Evolutionary conservation across 768 basidiomycete species (phyloP), one percentile per base, ranked within the genome.

Genomic region (Hebeloma cylindrosporum): DNA sequence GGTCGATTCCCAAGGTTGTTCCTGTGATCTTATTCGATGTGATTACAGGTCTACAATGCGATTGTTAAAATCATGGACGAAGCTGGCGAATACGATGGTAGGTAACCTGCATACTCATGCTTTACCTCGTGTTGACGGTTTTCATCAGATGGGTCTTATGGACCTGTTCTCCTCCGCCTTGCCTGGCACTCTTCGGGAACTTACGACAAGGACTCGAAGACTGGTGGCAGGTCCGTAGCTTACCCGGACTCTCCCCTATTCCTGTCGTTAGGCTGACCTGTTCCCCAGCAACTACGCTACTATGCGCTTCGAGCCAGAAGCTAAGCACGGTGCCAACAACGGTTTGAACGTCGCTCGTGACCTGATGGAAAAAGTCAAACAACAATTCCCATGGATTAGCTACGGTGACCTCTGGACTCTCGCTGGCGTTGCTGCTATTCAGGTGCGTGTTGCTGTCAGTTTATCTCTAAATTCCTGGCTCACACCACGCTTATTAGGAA

Each of bases 341-440:
- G 93, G 93, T 20, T 74, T 95, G 43, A 67, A 85, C 48, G 61
- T 92, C 43, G 94, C 92, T 29, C 88, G 95, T 45, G 74, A 65
- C 4, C 64, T 89, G 47, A 84, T 97, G 80, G 89, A 96, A 60
- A 77, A 86, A 45, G 65, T 97, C 61, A 94, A 98, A 73, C 59
- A 82, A 41, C 80, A 95, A 57, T 91, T 87, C 73, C 77, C 83
- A 0, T 94, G 93, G 92, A 96, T 98, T 54, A 87, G 80, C 46
- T 98, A 96, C 64, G 94, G 93, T 52, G 94, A 97, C 63, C 74
- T 96, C 45, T 96, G 94, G 93, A 99, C 95, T 18, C 84, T 99
- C 28, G 95, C 73, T 42, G 95, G 95, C 60, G 94, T 97, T 45
- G 80, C 79, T 53, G 93, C 94, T 42, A 70, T 97, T 39, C 88